A percentile compares a stretch with the other conserved stretches of the same genome.
Conservation (phyloP, 163 green algal species). For the Smithsoniella earleae region DNA sequence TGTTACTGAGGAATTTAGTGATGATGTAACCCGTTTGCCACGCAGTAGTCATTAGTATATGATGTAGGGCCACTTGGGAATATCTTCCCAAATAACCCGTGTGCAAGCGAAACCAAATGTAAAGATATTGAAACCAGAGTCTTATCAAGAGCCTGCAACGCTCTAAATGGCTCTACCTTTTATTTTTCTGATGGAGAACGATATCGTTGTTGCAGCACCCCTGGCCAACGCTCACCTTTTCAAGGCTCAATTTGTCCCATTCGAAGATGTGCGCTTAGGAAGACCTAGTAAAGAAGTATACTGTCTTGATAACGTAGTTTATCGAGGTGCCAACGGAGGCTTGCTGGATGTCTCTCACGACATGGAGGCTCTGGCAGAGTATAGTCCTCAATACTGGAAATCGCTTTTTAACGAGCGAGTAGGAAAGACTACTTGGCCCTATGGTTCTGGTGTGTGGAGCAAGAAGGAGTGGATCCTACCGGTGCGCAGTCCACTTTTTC, state of each 20-base stretch:
- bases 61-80: background rate
- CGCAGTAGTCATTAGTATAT: background rate
- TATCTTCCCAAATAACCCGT: background rate
- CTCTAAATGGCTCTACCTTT: background rate
- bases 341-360: slow-evolving; percentile 96
- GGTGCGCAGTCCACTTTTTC: too few relatives aligned
- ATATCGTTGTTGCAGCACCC: slow-evolving; percentile 32
- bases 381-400: slow-evolving; percentile 86
- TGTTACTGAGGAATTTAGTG: background rate
- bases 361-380: slow-evolving; percentile 80
- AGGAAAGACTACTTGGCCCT: slow-evolving; percentile 87
- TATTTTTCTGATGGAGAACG: too few relatives aligned
- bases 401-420: slow-evolving; percentile 83
- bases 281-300: slow-evolving; percentile 65
- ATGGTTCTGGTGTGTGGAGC: slow-evolving; percentile 94
- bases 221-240: slow-evolving; percentile 51
- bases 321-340: slow-evolving; percentile 68
- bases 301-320: slow-evolving; percentile 88
- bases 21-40: background rate
- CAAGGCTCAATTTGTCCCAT: slow-evolving; percentile 81
- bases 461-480: slow-evolving; percentile 99
- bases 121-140: too few relatives aligned
- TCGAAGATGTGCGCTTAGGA: slow-evolving; percentile 54
- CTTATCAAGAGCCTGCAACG: too few relatives aligned
- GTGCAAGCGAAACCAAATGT: background rate